A percentile compares a stretch with the other conserved stretches of the same genome.
Conservation (phyloP, 768 basidiomycete genomes). For the Trametes cingulata region DNA sequence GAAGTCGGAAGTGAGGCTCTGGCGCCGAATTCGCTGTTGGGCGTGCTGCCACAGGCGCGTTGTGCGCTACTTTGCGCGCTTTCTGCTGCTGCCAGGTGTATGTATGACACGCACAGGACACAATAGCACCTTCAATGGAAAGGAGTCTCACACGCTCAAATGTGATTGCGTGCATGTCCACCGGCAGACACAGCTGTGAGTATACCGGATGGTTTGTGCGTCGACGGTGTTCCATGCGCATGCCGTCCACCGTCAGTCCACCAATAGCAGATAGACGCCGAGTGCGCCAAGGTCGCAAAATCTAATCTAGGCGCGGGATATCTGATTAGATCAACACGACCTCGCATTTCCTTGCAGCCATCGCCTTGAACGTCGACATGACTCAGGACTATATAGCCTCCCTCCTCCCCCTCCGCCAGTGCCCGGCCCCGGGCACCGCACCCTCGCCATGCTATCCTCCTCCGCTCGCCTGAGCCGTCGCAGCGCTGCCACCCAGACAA, state of each 20-base stretch:
- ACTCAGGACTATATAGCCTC: conserved; percentile 17
- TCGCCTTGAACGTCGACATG: conserved; percentile 9
- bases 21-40: conserved; percentile 10
- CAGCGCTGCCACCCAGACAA: conserved; percentile 1
- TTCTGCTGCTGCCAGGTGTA: background rate
- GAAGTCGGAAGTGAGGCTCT: background rate
- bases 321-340: conserved; percentile 16
- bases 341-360: background rate
- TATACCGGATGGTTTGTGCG: background rate
- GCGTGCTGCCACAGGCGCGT: background rate
- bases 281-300: conserved; percentile 7
- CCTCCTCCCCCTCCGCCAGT: background rate
- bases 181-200: background rate
- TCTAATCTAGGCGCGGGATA: conserved; percentile 11
- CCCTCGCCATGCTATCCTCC: conserved; percentile 20
- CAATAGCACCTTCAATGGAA: too few species aligned
- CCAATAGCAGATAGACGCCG: conserved; percentile 19
- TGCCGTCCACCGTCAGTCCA: background rate
- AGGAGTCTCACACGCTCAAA: background rate
- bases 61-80: background rate
- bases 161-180: background rate
- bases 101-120: background rate
- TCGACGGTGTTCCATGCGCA: background rate
- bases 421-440: conserved; percentile 4
- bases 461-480: conserved; percentile 11